Base-by-base conservation (phyloP, 179 eudicot genomes). In the Amaranthus tricolor region DNA sequence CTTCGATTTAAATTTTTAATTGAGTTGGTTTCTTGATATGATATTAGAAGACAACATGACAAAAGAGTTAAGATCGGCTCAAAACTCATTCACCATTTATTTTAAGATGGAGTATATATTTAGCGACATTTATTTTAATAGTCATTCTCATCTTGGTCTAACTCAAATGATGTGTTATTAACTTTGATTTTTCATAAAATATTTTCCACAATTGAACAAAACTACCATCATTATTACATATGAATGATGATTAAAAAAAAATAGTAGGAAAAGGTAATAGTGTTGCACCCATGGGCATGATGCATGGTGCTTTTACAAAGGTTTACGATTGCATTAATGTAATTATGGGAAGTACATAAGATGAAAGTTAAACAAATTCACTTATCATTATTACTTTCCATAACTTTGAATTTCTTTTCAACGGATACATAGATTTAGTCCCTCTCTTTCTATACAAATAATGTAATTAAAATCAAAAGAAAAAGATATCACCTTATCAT, bases 371-470 rank as follows among this genome's bases (percentile, higher is more conserved):
- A 66, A 31, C 40, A 17, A 66, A 49, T 48, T 10, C 49, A 48
- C 54, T 62, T 5, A 53, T 60, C 31, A 66, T 66, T 40, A 66
- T 66, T 47, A 48, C 70, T 48, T 66, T 49, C 70, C 31, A 5
- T n/a, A 66, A 66, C 70, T 66, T 66, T 66, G 70, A 66, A 66
- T 66, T 16, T 31, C 70, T 66, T 66, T 66, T 66, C 70, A 66
- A 66, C 70, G 70, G 70, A 15, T 64, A 44, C 44, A 64, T 6
- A 43, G 9, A 31, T 31, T 31, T 31, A 31, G 40, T 31, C 40
- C 40, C 40, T 24, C 31, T 24, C 31, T 24, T 24, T 24, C 31
- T 24, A 24, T 2, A 31, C 40, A 31, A 31, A 31, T 14, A 59
- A 59, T 8, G 19, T 19, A 59, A 6, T 19, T 62, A 52, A 52